A percentile compares a stretch with the other conserved stretches of the same genome.
phyloP scores from a whole-genome alignment of 2,329 filamentous ascomycete genomes.

The Truncatella angustata region DNA sequence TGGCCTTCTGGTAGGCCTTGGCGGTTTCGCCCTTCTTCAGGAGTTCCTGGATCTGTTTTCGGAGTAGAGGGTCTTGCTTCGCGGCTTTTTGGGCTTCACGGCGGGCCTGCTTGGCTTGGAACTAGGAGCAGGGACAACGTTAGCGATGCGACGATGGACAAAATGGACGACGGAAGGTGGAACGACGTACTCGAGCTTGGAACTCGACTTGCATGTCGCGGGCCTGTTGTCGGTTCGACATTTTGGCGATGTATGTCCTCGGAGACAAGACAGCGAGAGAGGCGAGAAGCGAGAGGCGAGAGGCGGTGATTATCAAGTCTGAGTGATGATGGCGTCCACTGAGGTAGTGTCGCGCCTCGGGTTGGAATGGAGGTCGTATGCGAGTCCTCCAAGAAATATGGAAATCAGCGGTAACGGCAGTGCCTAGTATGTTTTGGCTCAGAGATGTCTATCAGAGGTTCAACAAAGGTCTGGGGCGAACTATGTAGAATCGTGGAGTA shows the following conservation, averaged over 20 bases:
- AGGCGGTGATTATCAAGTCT: not conserved
- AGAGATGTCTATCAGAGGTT: too few species aligned
- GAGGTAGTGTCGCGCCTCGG: not conserved
- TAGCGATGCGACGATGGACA: too few species aligned
- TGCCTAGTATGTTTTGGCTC: too few species aligned
- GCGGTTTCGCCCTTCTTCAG: slow-evolving; percentile 63
- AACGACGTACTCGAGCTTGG: slow-evolving; percentile 54
- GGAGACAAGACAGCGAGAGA: not conserved
- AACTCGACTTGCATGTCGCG: slow-evolving; percentile 64
- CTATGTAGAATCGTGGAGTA: too few species aligned
- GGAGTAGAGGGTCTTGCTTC: slow-evolving; percentile 59
- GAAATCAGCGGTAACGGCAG: too few species aligned
- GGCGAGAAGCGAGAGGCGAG: not conserved
- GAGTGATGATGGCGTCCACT: not conserved
- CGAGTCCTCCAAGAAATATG: too few species aligned
- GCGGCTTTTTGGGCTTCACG: slow-evolving; percentile 59
- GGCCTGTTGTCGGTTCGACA: slow-evolving; percentile 58
- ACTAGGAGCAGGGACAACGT: slow-evolving; percentile 31
- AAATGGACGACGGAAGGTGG: too few species aligned
- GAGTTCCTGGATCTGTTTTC: slow-evolving; percentile 63
- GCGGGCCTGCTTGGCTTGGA: slow-evolving; percentile 61
- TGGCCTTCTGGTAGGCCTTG: slow-evolving; percentile 62
- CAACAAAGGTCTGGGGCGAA: too few species aligned
- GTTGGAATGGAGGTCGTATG: too few species aligned
- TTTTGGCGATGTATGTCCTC: slow-evolving; percentile 28